Percentiles rank a stretch among this genome's conserved stretches.
These are phyloP conservation scores for Pezicula radicicola DNA, from an alignment of 2,329 filamentous ascomycete genomes.

Conservation along the genomic window DNA sequence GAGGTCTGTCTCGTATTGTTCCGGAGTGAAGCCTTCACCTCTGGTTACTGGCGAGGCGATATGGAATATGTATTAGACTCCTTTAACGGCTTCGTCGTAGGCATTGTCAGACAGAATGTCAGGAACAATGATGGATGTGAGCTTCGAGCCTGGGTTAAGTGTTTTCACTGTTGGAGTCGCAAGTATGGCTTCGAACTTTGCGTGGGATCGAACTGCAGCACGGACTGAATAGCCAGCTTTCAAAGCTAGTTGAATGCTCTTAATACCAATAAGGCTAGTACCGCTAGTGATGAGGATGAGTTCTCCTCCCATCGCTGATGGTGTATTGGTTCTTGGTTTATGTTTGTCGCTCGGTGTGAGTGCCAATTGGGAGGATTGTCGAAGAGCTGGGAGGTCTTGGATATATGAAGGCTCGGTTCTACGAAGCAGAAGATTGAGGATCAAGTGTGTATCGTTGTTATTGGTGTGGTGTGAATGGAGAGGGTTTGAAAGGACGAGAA, in stretches of 20 bases:
- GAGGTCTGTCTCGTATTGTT: conserved; percentile 36
- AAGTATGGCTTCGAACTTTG: conserved; percentile 39
- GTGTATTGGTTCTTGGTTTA: not conserved
- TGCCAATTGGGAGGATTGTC: no score
- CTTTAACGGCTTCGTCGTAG: conserved; percentile 37
- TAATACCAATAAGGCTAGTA: conserved; percentile 48
- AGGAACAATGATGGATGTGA: conserved; percentile 32
- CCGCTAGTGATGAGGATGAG: conserved; percentile 29
- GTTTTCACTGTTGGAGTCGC: conserved; percentile 25
- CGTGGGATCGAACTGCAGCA: conserved; percentile 40
- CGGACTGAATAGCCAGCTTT: conserved; percentile 39
- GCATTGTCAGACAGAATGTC: conserved; percentile 33
- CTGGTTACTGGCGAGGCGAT: conserved; percentile 19
- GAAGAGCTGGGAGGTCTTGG: no score
- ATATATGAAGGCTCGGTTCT: no score
- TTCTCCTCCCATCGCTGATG: conserved; percentile 10
- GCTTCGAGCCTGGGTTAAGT: conserved; percentile 27
- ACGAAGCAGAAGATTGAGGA: no score
- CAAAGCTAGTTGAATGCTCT: conserved; percentile 36
- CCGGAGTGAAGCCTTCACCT: conserved; percentile 37
- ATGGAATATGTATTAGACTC: conserved; percentile 32
- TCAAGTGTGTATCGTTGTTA: no score
- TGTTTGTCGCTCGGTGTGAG: no score
- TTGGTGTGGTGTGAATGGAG: no score
- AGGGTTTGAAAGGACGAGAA: no score